Percentiles rank a stretch among this genome's conserved stretches.
Conservation (phyloP, 2,329 filamentous ascomycete species). For the Graphiopsis chlorocephala region DNA sequence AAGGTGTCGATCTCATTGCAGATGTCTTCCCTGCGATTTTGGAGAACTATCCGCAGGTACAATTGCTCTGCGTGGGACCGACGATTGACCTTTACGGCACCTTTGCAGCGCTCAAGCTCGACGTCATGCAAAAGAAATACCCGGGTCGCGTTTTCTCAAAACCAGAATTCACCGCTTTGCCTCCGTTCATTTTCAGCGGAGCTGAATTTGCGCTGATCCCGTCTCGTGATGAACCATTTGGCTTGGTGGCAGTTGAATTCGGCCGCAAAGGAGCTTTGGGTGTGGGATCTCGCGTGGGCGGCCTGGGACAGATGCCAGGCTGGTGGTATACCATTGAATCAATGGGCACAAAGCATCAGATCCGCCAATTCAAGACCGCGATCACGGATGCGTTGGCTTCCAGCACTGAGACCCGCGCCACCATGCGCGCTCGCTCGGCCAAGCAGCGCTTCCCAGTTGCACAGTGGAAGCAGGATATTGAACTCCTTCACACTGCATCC, state of each 20-base stretch:
- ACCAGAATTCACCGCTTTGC: constrained; percentile 64
- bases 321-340: constrained; percentile 71
- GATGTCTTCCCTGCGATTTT: constrained; percentile 64
- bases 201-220: constrained; percentile 68
- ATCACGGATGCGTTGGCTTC: constrained; percentile 60
- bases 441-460: constrained; percentile 66
- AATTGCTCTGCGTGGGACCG: constrained; percentile 62
- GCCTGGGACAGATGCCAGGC: constrained; percentile 66
- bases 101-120: constrained; percentile 64
- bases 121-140: constrained; percentile 63
- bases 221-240: constrained; percentile 67
- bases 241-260: constrained; percentile 66
- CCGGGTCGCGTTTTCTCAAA: constrained; percentile 65
- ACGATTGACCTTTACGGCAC: constrained; percentile 68
- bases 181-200: constrained; percentile 64
- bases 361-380: constrained; percentile 63
- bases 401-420: constrained; percentile 53
- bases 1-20: constrained; percentile 67
- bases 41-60: constrained; percentile 57
- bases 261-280: constrained; percentile 66
- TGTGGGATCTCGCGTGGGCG: constrained; percentile 64
- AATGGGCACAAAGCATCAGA: constrained; percentile 59
- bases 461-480: constrained; percentile 64
- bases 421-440: constrained; percentile 63
- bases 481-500: constrained; percentile 58